Evolutionary conservation across 2,329 filamentous ascomycete species (phyloP).

Genomic region (Verticillium dahliae): DNA sequence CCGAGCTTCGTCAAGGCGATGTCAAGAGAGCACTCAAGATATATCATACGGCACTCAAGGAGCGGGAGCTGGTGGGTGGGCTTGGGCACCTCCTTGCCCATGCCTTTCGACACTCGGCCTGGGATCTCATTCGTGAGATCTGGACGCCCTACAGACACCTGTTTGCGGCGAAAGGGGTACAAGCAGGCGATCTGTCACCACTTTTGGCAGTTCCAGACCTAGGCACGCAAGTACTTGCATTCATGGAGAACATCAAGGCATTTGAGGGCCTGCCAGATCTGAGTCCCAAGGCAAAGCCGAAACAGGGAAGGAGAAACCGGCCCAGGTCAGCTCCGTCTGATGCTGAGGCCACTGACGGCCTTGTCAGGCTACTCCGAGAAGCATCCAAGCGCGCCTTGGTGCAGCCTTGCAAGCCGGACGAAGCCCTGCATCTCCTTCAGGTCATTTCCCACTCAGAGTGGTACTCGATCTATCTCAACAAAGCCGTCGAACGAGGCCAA

Average conservation of each 20-base stretch:
- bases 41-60: slow-evolving; percentile 30
- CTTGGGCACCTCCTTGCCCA: slow-evolving; percentile 37
- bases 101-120: slow-evolving; percentile 28
- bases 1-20: slow-evolving; percentile 34
- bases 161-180: not conserved
- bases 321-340: slow-evolving; percentile 8
- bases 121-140: slow-evolving; percentile 19
- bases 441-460: slow-evolving; percentile 28
- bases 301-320: not conserved
- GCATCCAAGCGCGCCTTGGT: slow-evolving; percentile 23
- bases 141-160: not conserved
- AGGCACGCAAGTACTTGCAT: not conserved
- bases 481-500: slow-evolving; percentile 19
- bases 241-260: not conserved
- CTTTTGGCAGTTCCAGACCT: not conserved
- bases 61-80: slow-evolving; percentile 25
- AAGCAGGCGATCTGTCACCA: not conserved
- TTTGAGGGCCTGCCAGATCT: not conserved
- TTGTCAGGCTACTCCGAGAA: slow-evolving; percentile 17
- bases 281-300: not conserved
- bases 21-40: slow-evolving; percentile 28
- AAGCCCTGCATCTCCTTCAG: slow-evolving; percentile 31
- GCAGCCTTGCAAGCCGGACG: slow-evolving; percentile 24
- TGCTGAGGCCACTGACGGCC: not conserved
- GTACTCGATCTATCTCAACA: slow-evolving; percentile 37